Percentiles rank a stretch among this genome's conserved stretches.
phyloP scores from a whole-genome alignment of 108 stramenopile genomes.

The Pseudonitzschia multiseries region DNA sequence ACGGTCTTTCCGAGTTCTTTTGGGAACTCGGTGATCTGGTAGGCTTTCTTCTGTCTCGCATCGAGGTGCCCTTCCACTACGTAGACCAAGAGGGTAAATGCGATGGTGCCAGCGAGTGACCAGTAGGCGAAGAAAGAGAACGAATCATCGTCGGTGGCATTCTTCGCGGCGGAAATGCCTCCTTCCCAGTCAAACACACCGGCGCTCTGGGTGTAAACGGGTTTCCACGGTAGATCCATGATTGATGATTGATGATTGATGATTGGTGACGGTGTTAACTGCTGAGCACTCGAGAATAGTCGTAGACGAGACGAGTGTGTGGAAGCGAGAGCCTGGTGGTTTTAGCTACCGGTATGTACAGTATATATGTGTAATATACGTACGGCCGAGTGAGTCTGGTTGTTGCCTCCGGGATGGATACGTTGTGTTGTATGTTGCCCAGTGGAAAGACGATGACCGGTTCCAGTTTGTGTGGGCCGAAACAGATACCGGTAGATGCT shows the following conservation, averaged over 20 bases:
- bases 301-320: too few species aligned
- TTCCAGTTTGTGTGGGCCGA: too few species aligned
- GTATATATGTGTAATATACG: too few species aligned
- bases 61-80: conserved; percentile 67
- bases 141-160: conserved; percentile 8
- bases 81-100: conserved; percentile 74
- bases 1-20: conserved; percentile 63
- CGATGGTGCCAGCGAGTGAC: conserved; percentile 64
- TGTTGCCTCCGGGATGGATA: too few species aligned
- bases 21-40: conserved; percentile 71
- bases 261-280: background rate
- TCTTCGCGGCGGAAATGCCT: conserved; percentile 11
- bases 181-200: conserved; percentile 13
- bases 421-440: too few species aligned
- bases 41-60: conserved; percentile 67
- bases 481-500: too few species aligned
- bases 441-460: too few species aligned
- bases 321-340: too few species aligned
- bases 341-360: too few species aligned
- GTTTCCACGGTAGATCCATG: conserved; percentile 43
- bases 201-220: conserved; percentile 38
- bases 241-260: too few species aligned
- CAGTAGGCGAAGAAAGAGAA: conserved; percentile 35
- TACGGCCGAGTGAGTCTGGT: too few species aligned
- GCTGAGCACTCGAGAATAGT: too few species aligned